phyloP scores from a whole-genome alignment of 2,329 filamentous ascomycete genomes.

The Aspergillus eucalypticola region DNA sequence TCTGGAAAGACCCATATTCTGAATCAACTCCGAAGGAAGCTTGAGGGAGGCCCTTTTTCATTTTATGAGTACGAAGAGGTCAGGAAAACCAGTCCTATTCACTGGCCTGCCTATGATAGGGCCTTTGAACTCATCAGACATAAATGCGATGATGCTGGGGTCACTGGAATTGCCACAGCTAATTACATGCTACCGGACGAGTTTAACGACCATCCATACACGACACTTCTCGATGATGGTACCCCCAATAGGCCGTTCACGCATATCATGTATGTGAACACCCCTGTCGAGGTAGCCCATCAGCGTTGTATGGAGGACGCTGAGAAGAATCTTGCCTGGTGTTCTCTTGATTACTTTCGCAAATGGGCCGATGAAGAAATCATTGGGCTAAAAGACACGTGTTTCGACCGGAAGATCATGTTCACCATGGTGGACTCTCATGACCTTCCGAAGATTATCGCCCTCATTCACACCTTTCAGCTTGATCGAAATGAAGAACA shows the following conservation, averaged over 20 bases:
- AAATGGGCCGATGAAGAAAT: slow-evolving; percentile 55
- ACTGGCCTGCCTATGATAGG: slow-evolving; percentile 22
- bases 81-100: neutral
- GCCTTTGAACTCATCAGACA: slow-evolving; percentile 14
- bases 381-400: slow-evolving; percentile 45
- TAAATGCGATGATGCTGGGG: no score
- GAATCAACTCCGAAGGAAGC: slow-evolving; percentile 8
- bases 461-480: slow-evolving; percentile 35
- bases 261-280: no score
- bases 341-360: slow-evolving; percentile 42
- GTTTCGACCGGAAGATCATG: slow-evolving; percentile 49
- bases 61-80: slow-evolving; percentile 4
- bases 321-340: slow-evolving; percentile 34
- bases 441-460: neutral
- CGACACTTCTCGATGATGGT: no score
- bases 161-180: no score
- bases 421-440: slow-evolving; percentile 36
- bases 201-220: no score
- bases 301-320: slow-evolving; percentile 34
- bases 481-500: slow-evolving; percentile 36
- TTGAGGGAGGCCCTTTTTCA: neutral
- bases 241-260: no score
- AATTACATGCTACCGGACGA: no score
- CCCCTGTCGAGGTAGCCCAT: no score
- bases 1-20: slow-evolving; percentile 3